Percentiles rank a stretch among this genome's conserved stretches.
Conservation (phyloP, 2,329 filamentous ascomycete species). For the Arachnomyces sp. region DNA sequence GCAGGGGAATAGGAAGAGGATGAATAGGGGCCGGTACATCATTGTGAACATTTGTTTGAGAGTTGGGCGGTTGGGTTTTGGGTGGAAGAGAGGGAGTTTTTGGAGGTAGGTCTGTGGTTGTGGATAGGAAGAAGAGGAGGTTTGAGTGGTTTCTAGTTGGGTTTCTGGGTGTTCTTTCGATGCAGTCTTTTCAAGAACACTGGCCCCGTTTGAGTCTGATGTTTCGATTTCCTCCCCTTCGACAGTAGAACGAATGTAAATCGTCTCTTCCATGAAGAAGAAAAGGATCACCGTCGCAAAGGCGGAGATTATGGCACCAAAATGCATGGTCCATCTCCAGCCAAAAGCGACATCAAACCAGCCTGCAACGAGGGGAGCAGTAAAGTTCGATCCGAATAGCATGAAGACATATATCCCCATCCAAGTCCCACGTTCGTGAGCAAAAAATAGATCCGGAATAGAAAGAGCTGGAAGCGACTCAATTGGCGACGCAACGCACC, state of each 20-base stretch:
- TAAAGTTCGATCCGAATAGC: constrained; percentile 38
- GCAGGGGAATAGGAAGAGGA: constrained; percentile 23
- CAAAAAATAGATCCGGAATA: constrained; percentile 39
- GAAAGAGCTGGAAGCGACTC: constrained; percentile 43
- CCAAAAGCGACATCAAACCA: constrained; percentile 43
- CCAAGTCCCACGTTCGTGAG: constrained; percentile 36
- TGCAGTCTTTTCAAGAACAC: constrained; percentile 1
- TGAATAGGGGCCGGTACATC: constrained; percentile 17
- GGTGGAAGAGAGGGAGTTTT: constrained; percentile 21
- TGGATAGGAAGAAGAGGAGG: neutral
- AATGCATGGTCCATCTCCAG: constrained; percentile 46
- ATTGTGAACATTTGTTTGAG: constrained; percentile 15
- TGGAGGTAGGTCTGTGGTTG: constrained; percentile 15
- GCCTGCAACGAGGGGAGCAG: constrained; percentile 42
- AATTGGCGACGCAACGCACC: constrained; percentile 41
- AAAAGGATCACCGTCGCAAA: constrained; percentile 45
- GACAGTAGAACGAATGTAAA: constrained; percentile 37
- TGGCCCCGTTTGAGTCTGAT: constrained; percentile 2
- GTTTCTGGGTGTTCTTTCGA: neutral
- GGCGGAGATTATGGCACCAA: constrained; percentile 47
- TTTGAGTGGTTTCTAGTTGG: constrained; percentile 5
- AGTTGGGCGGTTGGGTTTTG: constrained; percentile 8
- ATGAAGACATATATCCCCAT: constrained; percentile 39
- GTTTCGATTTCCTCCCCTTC: constrained; percentile 20
- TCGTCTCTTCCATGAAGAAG: constrained; percentile 55